phyloP scores from a whole-genome alignment of 2,329 filamentous ascomycete species.

The Sporothrix schenckii region DNA sequence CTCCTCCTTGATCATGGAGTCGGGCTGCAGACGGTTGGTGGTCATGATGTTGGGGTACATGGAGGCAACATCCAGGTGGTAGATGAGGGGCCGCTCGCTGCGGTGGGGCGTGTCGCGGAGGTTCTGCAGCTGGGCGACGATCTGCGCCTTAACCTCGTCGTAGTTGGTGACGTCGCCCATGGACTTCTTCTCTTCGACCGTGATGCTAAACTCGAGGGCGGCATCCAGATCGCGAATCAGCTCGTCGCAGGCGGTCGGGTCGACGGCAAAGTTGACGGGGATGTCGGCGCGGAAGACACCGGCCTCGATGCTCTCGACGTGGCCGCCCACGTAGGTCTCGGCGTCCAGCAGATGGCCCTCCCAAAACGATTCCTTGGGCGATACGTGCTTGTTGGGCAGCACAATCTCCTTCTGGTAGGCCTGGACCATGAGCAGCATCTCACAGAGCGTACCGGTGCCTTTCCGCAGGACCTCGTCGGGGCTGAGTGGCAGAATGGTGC shows the following conservation, averaged over 20 bases:
- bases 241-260: constrained; percentile 85
- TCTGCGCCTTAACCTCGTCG: constrained; percentile 81
- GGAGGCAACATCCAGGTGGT: constrained; percentile 96
- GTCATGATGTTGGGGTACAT: constrained; percentile 99
- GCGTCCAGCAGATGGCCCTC: constrained; percentile 95
- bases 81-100: constrained; percentile 84
- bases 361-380: constrained; percentile 91
- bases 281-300: constrained; percentile 97
- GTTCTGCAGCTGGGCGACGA: constrained; percentile 67
- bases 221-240: constrained; percentile 82
- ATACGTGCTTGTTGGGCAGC: constrained; percentile 92
- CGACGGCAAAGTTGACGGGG: constrained; percentile 90
- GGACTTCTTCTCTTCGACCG: constrained; percentile 80
- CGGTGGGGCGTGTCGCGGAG: constrained; percentile 84
- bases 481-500: constrained; percentile 90
- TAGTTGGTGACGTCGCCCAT: constrained; percentile 80
- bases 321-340: constrained; percentile 96
- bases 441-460: constrained; percentile 96
- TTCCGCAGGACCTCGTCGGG: constrained; percentile 93
- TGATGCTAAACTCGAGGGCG: constrained; percentile 84
- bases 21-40: constrained; percentile 93
- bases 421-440: constrained; percentile 99
- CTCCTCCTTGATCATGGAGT: constrained; percentile 97
- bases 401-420: constrained; percentile 91
- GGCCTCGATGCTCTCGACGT: constrained; percentile 98